Conservation (phyloP, 2,329 filamentous ascomycete genomes). For the Cucurbitaria berberidis region DNA sequence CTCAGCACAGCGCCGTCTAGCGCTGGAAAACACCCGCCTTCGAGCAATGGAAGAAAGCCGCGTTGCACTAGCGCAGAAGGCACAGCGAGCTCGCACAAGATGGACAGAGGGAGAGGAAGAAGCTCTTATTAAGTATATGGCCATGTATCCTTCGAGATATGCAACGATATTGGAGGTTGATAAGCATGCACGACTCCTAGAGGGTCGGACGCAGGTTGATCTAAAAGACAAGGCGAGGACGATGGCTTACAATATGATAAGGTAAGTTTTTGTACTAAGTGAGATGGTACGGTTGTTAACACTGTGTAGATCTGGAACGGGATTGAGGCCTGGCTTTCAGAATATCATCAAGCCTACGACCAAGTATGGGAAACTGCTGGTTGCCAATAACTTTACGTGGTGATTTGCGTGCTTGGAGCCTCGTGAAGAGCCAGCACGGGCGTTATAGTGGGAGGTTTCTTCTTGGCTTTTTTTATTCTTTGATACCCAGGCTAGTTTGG, state of each 20-base stretch:
- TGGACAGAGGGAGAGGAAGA: constrained; percentile 46
- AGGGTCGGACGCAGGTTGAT: constrained; percentile 58
- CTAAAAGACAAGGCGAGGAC: constrained; percentile 55
- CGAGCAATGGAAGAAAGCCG: no score
- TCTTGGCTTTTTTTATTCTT: constrained; percentile 2
- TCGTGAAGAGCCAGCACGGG: neutral
- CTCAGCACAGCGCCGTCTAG: constrained; percentile 21
- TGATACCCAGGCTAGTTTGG: constrained; percentile 21
- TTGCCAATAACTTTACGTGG: constrained; percentile 29
- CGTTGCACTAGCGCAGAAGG: no score
- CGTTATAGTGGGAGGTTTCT: neutral
- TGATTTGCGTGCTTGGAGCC: constrained; percentile 2
- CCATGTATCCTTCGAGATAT: constrained; percentile 55
- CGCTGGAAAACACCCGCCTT: constrained; percentile 18
- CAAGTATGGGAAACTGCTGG: constrained; percentile 24
- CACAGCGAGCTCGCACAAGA: no score
- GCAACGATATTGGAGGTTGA: constrained; percentile 50
- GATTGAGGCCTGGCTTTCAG: constrained; percentile 38
- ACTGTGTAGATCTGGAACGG: constrained; percentile 32
- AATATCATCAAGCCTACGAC: constrained; percentile 22
- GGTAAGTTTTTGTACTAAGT: constrained; percentile 34
- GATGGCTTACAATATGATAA: constrained; percentile 49
- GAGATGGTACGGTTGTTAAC: constrained; percentile 9
- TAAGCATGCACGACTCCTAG: constrained; percentile 17
- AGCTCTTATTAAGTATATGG: constrained; percentile 58